phyloP scores from a whole-genome alignment of 2,329 filamentous ascomycete species.

The Grosmannia penicillata region DNA sequence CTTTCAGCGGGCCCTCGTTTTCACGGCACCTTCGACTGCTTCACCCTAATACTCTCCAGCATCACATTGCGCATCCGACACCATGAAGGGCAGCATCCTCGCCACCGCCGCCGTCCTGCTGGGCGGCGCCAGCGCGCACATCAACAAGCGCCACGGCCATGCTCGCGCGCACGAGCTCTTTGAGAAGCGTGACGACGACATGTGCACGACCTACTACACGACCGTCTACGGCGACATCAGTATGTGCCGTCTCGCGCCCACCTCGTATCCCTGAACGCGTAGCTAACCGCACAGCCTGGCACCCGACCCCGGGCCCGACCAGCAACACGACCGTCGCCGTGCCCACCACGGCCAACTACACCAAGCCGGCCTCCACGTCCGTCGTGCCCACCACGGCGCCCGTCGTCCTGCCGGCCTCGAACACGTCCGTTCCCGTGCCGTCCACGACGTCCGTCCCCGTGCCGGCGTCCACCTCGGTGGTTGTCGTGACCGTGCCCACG shows the following conservation, averaged over 20 bases:
- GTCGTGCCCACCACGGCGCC: neutral
- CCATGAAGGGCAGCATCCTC: slow-evolving; percentile 61
- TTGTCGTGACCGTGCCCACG: slow-evolving; percentile 30
- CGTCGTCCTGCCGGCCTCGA: neutral
- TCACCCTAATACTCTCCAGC: slow-evolving; percentile 8
- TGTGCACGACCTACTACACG: slow-evolving; percentile 61
- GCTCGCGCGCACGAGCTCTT: slow-evolving; percentile 41
- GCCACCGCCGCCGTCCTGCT: slow-evolving; percentile 49
- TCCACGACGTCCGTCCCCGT: slow-evolving; percentile 11
- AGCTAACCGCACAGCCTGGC: neutral
- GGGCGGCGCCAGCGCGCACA: slow-evolving; percentile 38
- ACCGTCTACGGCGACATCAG: slow-evolving; percentile 52
- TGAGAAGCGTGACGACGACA: slow-evolving; percentile 30
- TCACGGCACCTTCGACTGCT: too few species aligned
- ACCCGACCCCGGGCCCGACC: neutral
- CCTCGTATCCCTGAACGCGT: neutral
- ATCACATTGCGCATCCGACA: slow-evolving; percentile 22
- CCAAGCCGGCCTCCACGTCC: neutral
- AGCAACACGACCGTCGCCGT: neutral
- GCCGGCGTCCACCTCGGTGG: slow-evolving; percentile 12
- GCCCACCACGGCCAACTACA: neutral
- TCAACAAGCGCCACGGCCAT: slow-evolving; percentile 32
- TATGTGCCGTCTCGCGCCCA: slow-evolving; percentile 1
- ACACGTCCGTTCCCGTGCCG: slow-evolving; percentile 1
- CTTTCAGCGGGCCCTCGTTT: slow-evolving; percentile 75